Base-by-base conservation (phyloP, 352 stramenopile species). In the Peronospora farinosa region DNA sequence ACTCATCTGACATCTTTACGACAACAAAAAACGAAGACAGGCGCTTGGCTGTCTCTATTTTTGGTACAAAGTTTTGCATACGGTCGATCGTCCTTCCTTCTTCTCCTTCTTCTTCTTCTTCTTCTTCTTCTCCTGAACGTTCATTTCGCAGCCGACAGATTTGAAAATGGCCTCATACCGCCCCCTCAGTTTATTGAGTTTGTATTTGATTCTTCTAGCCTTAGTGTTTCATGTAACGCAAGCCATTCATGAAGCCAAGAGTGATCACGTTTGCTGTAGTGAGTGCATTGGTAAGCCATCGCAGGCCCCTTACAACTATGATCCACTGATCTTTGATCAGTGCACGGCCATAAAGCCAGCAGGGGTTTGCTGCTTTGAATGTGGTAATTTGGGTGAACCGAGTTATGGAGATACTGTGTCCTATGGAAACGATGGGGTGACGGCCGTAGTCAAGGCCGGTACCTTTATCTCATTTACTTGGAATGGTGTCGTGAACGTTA, bases 341-440 rank as follows among this genome's bases (percentile, higher is more conserved):
- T 89, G 78, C 53, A 57, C 0, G 5, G 23, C 63, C 27, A 63
- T 51, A 9, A 64, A 63, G 3, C 67, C 60, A 17, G 58, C 60
- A 27, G 75, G 78, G 17, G 61, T 89, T 16, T 89, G 78, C 48
- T 89, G 78, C 65, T 89, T 81, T 48, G 67, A 83, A 44, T 89
- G 78, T 54, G 68, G 67, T 5, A 63, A 40, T 9, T 67, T 76
- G 28, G 70, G 70, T 9, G 51, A 62, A 5, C 64, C 64, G 1
- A 40, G 19, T 7, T 73, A 70, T 35, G 54, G 57, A 8, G 62
- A 68, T 23, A 56, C 54, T 0, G 47, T 77, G 2, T 69, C 55
- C 33, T 72, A 61, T 40, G 57, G 36, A 33, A 38, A 44, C 4
- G 69, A 89, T 47, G 78, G 78, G 30, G 60, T 72, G 1, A 86